Evolutionary conservation across 441 rosid genomes (phyloP), one percentile per base, ranked within the genome.

Genomic region (Rhodomyrtus psidioides): DNA sequence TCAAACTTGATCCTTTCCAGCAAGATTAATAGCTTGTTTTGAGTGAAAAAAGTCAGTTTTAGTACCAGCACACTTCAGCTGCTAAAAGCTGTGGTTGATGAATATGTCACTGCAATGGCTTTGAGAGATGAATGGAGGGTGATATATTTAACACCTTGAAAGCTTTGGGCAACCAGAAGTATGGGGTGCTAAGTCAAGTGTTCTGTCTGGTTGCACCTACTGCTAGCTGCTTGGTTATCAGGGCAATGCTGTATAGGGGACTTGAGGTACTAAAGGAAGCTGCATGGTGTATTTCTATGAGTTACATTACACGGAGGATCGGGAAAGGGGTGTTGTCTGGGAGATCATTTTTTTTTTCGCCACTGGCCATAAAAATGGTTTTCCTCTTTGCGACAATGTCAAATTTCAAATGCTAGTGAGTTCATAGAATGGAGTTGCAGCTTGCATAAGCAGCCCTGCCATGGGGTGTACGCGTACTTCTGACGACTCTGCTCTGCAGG

Each of bases 331-430:
- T 8, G 98, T 96, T 88, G 98, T 95, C 59, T 96, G 99, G 98
- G 98, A 96, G 93, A 96, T 96, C 91, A 94, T 96, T 53, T 94
- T 91, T 86, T 93, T 39, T 39, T 93, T 39, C 21, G 92, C 97
- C 96, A 0, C 97, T 97, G 62, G 98, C 93, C 60, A 95, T 95
- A 89, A 97, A 97, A 91, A 94, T 97, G 99, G 98, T 96, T 88
- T 97, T 97, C 82, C 97, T 97, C 74, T 96, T 98, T 0, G 98
- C 97, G 0, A 96, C 98, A 7, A 97, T 96, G 98, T 97, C 99
- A 2, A 96, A 97, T 90, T 97, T 62, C 75, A 62, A 62, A 8
- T 62, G 75, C 98, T 62, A 96, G 97, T 17, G 96, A 96, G 89
- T 97, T 97, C 88, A 97, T 96, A 0, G 98, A 94, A 88, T 97